Evolutionary conservation across 2,329 filamentous ascomycete species (phyloP).

Genomic region (Dactylonectria estremocensis): DNA sequence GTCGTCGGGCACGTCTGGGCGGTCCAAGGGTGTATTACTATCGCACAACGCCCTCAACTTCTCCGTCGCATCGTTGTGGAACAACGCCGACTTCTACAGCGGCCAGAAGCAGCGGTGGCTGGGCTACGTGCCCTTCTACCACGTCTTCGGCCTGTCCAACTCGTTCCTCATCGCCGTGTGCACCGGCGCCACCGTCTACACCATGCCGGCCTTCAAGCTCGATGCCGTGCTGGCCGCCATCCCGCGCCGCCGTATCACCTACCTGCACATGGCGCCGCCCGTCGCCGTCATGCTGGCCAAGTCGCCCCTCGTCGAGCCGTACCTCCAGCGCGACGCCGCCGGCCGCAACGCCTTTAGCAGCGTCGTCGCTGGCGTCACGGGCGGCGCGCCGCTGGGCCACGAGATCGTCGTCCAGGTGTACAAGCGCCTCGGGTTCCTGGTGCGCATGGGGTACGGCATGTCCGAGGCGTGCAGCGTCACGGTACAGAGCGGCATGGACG

Average conservation of each 20-base stretch:
- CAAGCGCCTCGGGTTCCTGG: slow-evolving; percentile 67
- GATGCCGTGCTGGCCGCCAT: slow-evolving; percentile 74
- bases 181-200: slow-evolving; percentile 71
- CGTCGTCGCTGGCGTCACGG: slow-evolving; percentile 68
- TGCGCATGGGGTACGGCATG: slow-evolving; percentile 80
- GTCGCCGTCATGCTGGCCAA: slow-evolving; percentile 80
- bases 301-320: slow-evolving; percentile 76
- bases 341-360: slow-evolving; percentile 70
- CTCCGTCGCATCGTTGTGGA: slow-evolving; percentile 65
- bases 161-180: slow-evolving; percentile 71
- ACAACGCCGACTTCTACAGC: slow-evolving; percentile 63
- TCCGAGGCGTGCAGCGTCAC: slow-evolving; percentile 79
- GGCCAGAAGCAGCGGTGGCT: slow-evolving; percentile 61
- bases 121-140: slow-evolving; percentile 80
- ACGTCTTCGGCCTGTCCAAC: slow-evolving; percentile 72
- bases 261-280: slow-evolving; percentile 77
- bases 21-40: slow-evolving; percentile 82
- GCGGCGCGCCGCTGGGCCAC: slow-evolving; percentile 74
- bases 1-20: slow-evolving; percentile 77
- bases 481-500: slow-evolving; percentile 69
- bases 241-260: slow-evolving; percentile 74
- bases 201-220: slow-evolving; percentile 81
- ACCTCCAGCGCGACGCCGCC: slow-evolving; percentile 61
- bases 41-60: slow-evolving; percentile 77
- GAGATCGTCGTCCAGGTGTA: slow-evolving; percentile 73